phyloP scores from a whole-genome alignment of 2,329 filamentous ascomycete genomes.

The Clonostachys solani region DNA sequence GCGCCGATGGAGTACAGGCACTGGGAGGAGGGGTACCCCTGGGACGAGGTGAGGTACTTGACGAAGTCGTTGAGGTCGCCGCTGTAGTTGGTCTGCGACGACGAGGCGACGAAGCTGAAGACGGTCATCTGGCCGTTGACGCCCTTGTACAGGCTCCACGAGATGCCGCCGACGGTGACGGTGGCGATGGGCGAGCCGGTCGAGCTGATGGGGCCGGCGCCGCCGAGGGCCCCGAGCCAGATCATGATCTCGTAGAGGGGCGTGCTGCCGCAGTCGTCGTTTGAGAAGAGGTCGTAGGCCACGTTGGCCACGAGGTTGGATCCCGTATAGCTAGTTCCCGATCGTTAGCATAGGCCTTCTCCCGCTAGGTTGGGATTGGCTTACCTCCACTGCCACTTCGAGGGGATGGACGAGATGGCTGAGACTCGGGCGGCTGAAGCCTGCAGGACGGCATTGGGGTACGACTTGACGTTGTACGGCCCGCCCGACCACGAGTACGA shows the following conservation, averaged over 20 bases:
- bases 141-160: conserved; percentile 55
- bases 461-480: conserved; percentile 32
- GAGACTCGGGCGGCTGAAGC: conserved; percentile 18
- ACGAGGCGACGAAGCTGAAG: conserved; percentile 42
- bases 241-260: conserved; percentile 59
- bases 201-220: conserved; percentile 40
- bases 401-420: conserved; percentile 21
- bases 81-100: conserved; percentile 26
- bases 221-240: conserved; percentile 41
- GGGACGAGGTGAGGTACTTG: conserved; percentile 43
- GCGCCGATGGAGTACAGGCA: conserved; percentile 48
- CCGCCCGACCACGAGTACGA: conserved; percentile 32
- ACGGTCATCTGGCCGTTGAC: conserved; percentile 53
- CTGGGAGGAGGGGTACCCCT: conserved; percentile 42
- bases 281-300: conserved; percentile 58
- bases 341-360: not conserved
- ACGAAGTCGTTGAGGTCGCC: conserved; percentile 54
- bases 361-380: not conserved
- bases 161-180: conserved; percentile 35
- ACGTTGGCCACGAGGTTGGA: conserved; percentile 45
- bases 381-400: conserved; percentile 23
- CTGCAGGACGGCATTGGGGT: conserved; percentile 31
- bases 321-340: conserved; percentile 19
- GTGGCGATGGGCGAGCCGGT: conserved; percentile 43
- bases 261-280: conserved; percentile 24